A percentile compares a stretch with the other conserved stretches of the same genome.
These are phyloP conservation scores for Hibiscus tridactylites DNA, from an alignment of 345 rosid genomes.

Conservation along the genomic window DNA sequence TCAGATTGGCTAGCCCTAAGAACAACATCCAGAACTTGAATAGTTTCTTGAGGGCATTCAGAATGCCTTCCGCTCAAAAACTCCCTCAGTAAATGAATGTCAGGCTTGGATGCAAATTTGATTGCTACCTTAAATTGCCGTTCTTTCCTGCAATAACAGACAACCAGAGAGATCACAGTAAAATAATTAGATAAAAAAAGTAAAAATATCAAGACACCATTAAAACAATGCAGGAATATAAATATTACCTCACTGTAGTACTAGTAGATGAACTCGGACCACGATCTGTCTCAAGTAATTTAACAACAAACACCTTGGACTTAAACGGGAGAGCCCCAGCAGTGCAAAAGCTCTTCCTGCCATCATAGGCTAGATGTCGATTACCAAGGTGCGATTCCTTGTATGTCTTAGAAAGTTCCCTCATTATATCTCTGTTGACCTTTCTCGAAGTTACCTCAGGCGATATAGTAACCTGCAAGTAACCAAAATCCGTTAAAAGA, in stretches of 20 bases:
- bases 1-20: constrained; percentile 39
- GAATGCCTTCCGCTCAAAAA: constrained; percentile 27
- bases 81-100: constrained; percentile 32
- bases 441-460: constrained; percentile 47
- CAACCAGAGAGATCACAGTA: not conserved
- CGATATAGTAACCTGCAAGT: constrained; percentile 38
- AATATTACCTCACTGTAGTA: constrained; percentile 14
- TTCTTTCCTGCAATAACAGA: constrained; percentile 36
- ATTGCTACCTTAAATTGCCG: constrained; percentile 46
- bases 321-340: constrained; percentile 65
- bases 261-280: constrained; percentile 12
- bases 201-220: not conserved
- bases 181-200: not conserved
- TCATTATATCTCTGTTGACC: constrained; percentile 31
- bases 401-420: constrained; percentile 9
- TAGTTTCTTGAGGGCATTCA: constrained; percentile 51
- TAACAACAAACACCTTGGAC: constrained; percentile 45
- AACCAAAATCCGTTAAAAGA: not conserved
- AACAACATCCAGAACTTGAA: constrained; percentile 66
- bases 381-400: constrained; percentile 27
- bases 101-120: constrained; percentile 35
- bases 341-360: constrained; percentile 53
- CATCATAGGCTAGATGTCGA: constrained; percentile 57
- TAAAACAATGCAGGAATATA: not conserved
- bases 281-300: constrained; percentile 17